Conservation (phyloP, 805 yeast genomes). For the Pichia gijzeniarum region DNA sequence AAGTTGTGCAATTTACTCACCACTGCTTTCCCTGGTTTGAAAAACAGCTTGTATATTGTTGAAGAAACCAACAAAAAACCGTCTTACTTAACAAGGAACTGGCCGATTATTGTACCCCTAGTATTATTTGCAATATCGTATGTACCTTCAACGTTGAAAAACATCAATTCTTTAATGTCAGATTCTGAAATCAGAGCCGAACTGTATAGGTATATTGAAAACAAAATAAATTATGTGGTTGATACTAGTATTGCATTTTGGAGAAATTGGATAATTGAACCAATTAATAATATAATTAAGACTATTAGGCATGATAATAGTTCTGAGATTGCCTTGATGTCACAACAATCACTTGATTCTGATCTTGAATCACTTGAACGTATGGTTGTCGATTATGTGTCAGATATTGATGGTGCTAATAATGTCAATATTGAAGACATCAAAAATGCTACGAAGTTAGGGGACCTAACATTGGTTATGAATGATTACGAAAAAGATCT, state of each 20-base stretch:
- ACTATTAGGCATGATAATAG: slow-evolving; percentile 82
- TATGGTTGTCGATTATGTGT: slow-evolving; percentile 74
- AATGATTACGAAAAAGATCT: slow-evolving; percentile 73
- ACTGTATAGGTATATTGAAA: slow-evolving; percentile 26
- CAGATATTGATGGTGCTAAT: slow-evolving; percentile 28
- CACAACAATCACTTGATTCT: slow-evolving; percentile 69
- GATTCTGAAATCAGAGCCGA: slow-evolving; percentile 49
- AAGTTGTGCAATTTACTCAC: slow-evolving; percentile 3
- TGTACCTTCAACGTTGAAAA: slow-evolving; percentile 48
- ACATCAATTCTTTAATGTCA: slow-evolving; percentile 33
- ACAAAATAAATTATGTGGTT: slow-evolving; percentile 52
- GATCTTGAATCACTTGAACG: slow-evolving; percentile 78
- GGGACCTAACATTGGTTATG: slow-evolving; percentile 78
- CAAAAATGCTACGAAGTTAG: slow-evolving; percentile 49
- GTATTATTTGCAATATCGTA: slow-evolving; percentile 24
- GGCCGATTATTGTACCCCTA: slow-evolving; percentile 10
- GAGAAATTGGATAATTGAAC: slow-evolving; percentile 78
- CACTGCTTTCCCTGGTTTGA: slow-evolving; percentile 3
- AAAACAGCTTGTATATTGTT: background rate
- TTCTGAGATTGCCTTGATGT: slow-evolving; percentile 66
- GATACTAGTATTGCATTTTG: slow-evolving; percentile 65
- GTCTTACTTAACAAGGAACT: slow-evolving; percentile 11
- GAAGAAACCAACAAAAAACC: slow-evolving; percentile 6
- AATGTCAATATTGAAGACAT: slow-evolving; percentile 26
- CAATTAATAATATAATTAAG: slow-evolving; percentile 60